A percentile compares a stretch with the other conserved stretches of the same genome.
These are phyloP conservation scores for Penicillium riverlandense DNA, from an alignment of 495 filamentous ascomycete genomes.

Conservation along the genomic window DNA sequence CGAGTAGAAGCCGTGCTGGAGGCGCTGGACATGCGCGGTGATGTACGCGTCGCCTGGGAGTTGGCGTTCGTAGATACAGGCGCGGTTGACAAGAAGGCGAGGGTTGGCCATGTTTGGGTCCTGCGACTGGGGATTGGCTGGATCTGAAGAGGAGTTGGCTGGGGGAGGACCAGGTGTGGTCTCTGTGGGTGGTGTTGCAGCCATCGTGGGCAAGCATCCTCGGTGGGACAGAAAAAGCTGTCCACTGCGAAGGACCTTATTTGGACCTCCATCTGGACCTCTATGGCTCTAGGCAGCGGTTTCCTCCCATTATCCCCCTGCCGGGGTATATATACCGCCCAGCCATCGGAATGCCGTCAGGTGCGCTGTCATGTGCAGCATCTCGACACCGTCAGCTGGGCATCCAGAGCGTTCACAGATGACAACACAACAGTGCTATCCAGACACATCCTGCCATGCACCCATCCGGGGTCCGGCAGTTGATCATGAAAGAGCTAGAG, in stretches of 20 bases:
- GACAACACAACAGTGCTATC: not conserved
- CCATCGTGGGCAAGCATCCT: conserved; percentile 5
- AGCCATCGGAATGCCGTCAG: conserved; percentile 16
- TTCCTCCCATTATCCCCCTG: too few species aligned
- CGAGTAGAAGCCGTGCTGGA: conserved; percentile 45
- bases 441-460: too few species aligned
- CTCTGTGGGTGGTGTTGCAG: conserved; percentile 1
- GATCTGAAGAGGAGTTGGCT: not conserved
- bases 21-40: conserved; percentile 42
- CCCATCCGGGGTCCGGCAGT: too few species aligned
- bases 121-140: not conserved
- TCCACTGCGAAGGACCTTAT: conserved; percentile 1
- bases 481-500: too few species aligned
- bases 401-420: not conserved
- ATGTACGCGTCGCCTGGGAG: conserved; percentile 45
- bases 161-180: not conserved
- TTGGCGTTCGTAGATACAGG: conserved; percentile 44
- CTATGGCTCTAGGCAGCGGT: not conserved
- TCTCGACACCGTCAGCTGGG: conserved; percentile 7
- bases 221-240: conserved; percentile 4
- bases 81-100: conserved; percentile 36
- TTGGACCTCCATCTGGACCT: conserved; percentile 12
- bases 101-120: conserved; percentile 38
- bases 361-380: conserved; percentile 18
- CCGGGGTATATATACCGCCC: not conserved